phyloP scores from a whole-genome alignment of 2,329 filamentous ascomycete genomes.

The Purpureocillium lavendulum region DNA sequence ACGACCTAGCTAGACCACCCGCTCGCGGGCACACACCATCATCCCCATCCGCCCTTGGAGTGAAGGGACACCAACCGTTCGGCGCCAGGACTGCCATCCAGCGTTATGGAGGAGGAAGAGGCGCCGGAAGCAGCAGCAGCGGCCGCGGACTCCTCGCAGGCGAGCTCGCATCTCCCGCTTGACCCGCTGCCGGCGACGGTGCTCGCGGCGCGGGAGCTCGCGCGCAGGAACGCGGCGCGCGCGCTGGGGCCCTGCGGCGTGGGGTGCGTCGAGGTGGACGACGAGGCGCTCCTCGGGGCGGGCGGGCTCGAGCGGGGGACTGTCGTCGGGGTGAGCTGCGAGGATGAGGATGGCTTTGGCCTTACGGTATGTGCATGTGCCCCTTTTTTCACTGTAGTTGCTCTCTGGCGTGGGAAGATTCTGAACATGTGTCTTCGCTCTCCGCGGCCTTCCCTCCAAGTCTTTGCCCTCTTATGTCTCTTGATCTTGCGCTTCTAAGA shows the following conservation, averaged over 20 bases:
- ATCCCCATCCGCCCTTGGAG: too few species aligned
- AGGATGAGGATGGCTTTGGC: conserved; percentile 39
- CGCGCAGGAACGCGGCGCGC: conserved; percentile 21
- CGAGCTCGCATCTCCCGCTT: conserved; percentile 34
- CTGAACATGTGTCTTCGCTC: background rate
- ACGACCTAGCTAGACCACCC: too few species aligned
- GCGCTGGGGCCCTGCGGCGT: conserved; percentile 24
- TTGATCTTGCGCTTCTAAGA: too few species aligned
- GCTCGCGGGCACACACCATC: too few species aligned
- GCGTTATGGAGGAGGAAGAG: background rate
- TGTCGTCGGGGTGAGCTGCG: conserved; percentile 45
- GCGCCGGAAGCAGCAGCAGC: background rate
- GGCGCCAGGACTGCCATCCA: too few species aligned
- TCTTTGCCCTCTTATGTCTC: too few species aligned
- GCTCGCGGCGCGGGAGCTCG: conserved; percentile 29
- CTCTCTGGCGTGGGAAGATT: background rate
- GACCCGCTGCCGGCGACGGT: conserved; percentile 36
- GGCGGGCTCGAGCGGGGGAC: conserved; percentile 42
- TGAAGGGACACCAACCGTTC: too few species aligned
- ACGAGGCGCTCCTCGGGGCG: conserved; percentile 29
- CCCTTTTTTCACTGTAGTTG: conserved; percentile 1
- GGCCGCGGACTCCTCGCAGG: conserved; percentile 23
- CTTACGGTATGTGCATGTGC: conserved; percentile 32
- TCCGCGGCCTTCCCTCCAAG: too few species aligned
- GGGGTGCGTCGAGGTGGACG: conserved; percentile 42